Base-by-base conservation (phyloP, 176 grass and related monocot genomes). In the Aegilops bicornis region DNA sequence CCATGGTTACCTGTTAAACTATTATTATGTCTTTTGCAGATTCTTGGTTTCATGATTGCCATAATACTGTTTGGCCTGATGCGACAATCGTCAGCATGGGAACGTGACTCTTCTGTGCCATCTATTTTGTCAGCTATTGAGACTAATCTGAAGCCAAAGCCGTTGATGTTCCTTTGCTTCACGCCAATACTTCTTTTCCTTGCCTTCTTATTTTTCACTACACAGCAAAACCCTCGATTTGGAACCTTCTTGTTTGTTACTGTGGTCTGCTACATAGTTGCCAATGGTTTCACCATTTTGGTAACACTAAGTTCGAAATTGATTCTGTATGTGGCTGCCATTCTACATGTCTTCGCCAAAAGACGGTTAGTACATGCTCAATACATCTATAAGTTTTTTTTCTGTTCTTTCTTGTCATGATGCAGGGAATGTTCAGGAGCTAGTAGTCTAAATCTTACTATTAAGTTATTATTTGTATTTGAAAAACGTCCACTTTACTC, bases 31-130 rank as follows among this genome's bases (percentile, higher is more conserved):
- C 12, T 83, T 59, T 82, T 94, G 86, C 92, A 99, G 97, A 96
- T 99, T 87, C 81, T 90, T 79, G 93, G 94, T 80, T 94, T 99
- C 88, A 96, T 96, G 97, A 78, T 96, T 67, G 89, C 90, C 20
- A 61, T 85, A 64, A 91, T 94, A 43, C 88, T 99, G 74, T 99
- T 99, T 66, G 97, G 88, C 61, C 86, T 99, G 64, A 99, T 94
- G 92, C 79, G 86, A 84, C 97, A 99, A 85, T 84, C 90, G 17
- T 87, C 67, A 82, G 92, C 97, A 88, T 96, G 94, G 94, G 97
- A 99, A 79, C 23, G 81, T 47, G 97, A 99, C 89, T 89, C 82
- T 88, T 91, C 94, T 68, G 71, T 96, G 60, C 94, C 94, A 65
- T 96, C 97, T 76, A 84, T 99, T 83, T 92, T 96, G 83, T 87